Conservation (phyloP, 495 filamentous ascomycete species). For the Peziza echinospora region DNA sequence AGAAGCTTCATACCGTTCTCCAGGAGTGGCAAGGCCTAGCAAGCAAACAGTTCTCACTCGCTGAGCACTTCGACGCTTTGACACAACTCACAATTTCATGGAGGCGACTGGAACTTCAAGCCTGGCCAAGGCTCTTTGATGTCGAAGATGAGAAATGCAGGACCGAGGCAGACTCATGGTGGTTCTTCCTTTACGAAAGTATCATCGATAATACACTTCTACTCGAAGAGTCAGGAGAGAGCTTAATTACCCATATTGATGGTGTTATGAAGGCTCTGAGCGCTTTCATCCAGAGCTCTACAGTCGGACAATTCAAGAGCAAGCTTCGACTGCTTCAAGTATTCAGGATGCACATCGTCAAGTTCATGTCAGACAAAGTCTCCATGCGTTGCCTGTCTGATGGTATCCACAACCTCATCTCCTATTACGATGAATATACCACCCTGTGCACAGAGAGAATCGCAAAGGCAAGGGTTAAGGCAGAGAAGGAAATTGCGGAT, state of each 20-base stretch:
- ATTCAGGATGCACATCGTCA: slow-evolving; percentile 40
- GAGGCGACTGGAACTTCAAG: slow-evolving; percentile 73
- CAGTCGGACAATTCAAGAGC: slow-evolving; percentile 54
- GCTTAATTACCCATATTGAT: slow-evolving; percentile 38
- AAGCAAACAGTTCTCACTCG: slow-evolving; percentile 51
- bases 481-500: slow-evolving; percentile 76
- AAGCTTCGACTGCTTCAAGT: slow-evolving; percentile 51
- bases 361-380: slow-evolving; percentile 34
- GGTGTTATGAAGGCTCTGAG: slow-evolving; percentile 49
- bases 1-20: slow-evolving; percentile 59
- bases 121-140: slow-evolving; percentile 80
- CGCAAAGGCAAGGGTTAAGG: slow-evolving; percentile 34
- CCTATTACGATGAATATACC: slow-evolving; percentile 47
- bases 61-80: slow-evolving; percentile 45
- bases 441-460: slow-evolving; percentile 38
- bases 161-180: slow-evolving; percentile 69
- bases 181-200: slow-evolving; percentile 85
- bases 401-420: slow-evolving; percentile 56
- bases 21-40: slow-evolving; percentile 89
- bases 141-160: slow-evolving; percentile 53
- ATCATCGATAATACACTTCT: slow-evolving; percentile 54
- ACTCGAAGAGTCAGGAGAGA: slow-evolving; percentile 28
- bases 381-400: slow-evolving; percentile 30
- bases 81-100: slow-evolving; percentile 60
- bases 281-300: slow-evolving; percentile 49